A percentile compares a stretch with the other conserved stretches of the same genome.
These are phyloP conservation scores for Nannochloropsis oceanica DNA, from an alignment of 108 stramenopile species.

Conservation along the genomic window DNA sequence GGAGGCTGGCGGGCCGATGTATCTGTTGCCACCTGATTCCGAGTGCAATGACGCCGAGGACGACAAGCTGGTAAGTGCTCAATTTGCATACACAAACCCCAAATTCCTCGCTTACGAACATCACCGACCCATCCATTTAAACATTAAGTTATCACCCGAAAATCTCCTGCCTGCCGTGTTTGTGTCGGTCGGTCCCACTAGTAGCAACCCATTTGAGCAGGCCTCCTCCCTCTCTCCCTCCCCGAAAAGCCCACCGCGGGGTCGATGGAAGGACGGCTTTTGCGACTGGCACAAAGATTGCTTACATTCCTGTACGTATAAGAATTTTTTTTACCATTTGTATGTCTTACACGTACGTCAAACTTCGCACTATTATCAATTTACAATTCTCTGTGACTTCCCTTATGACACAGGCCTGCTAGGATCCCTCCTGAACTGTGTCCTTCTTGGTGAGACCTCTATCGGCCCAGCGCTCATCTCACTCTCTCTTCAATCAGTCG, in stretches of 20 bases:
- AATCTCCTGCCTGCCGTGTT: too few species aligned
- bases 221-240: not conserved
- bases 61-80: not conserved
- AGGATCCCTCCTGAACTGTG: not conserved
- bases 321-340: not conserved
- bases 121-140: too few species aligned
- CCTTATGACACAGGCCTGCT: not conserved
- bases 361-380: too few species aligned
- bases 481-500: too few species aligned
- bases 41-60: not conserved
- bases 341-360: not conserved
- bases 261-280: not conserved
- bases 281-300: not conserved
- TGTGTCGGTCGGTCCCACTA: too few species aligned
- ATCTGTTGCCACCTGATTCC: too few species aligned
- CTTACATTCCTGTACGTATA: not conserved
- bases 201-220: not conserved
- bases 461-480: too few species aligned
- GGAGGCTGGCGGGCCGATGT: too few species aligned
- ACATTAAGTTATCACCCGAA: too few species aligned
- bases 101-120: not conserved
- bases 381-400: too few species aligned
- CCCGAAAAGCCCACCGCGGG: not conserved
- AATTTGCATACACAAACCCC: not conserved
- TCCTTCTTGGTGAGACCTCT: not conserved